Conservation (phyloP, 345 rosid species). For the Murraya koenigii region DNA sequence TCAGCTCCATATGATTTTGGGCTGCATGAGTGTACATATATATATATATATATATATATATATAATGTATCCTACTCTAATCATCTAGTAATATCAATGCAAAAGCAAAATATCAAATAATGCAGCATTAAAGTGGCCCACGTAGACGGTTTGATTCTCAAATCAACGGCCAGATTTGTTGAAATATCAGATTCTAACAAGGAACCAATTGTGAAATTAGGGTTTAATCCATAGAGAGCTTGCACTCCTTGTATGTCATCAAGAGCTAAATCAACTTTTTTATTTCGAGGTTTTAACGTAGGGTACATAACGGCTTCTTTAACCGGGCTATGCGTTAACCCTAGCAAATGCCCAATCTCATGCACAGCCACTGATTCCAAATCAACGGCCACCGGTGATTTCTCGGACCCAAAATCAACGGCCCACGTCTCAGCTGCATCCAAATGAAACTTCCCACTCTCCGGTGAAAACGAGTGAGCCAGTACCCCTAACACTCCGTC, state of each 20-base stretch:
- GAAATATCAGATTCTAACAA: conserved; percentile 67
- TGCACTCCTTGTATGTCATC: conserved; percentile 76
- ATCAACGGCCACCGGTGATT: conserved; percentile 70
- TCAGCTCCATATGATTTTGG: conserved; percentile 1
- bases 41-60: neutral
- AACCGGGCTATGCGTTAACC: conserved; percentile 58
- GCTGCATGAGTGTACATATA: neutral
- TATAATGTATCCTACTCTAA: neutral
- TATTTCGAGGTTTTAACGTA: conserved; percentile 70
- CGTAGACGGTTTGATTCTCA: conserved; percentile 17
- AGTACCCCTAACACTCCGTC: conserved; percentile 81
- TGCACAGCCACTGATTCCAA: conserved; percentile 83
- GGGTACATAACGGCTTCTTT: conserved; percentile 88
- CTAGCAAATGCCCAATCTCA: conserved; percentile 84
- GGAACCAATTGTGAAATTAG: conserved; percentile 50
- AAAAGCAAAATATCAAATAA: conserved; percentile 4
- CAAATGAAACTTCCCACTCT: conserved; percentile 70
- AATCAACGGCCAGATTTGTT: conserved; percentile 33
- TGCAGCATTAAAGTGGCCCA: conserved; percentile 16
- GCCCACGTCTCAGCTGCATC: conserved; percentile 90
- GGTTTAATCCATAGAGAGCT: conserved; percentile 77
- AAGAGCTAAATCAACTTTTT: conserved; percentile 47
- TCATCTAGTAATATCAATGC: neutral
- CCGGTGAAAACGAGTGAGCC: conserved; percentile 85
- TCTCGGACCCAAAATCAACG: conserved; percentile 50